phyloP scores from a whole-genome alignment of 192 early-diverging fungal species.

The Globomyces pollinis-pini region DNA sequence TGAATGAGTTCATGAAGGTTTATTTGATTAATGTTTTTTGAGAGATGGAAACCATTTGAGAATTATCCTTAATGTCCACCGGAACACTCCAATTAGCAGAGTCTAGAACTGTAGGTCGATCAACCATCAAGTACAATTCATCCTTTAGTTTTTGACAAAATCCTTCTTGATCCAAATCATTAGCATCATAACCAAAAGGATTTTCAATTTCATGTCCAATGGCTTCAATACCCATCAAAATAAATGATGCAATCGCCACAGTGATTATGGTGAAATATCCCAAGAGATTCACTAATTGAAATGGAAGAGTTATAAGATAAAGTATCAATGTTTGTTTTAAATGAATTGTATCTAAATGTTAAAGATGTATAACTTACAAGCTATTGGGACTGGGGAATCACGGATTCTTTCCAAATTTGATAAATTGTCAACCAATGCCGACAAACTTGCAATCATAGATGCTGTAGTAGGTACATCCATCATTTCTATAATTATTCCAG shows the following conservation, averaged over 20 bases:
- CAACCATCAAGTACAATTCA: not conserved
- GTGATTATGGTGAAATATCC: conserved; percentile 55
- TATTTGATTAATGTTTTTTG: no score
- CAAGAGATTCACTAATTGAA: conserved; percentile 44
- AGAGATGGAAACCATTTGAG: conserved; percentile 23
- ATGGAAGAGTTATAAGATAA: conserved; percentile 56
- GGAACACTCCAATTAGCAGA: not conserved
- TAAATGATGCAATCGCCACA: conserved; percentile 58
- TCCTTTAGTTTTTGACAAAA: not conserved
- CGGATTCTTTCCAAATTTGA: conserved; percentile 64
- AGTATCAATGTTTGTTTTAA: conserved; percentile 59
- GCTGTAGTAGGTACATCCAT: conserved; percentile 12
- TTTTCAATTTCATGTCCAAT: conserved; percentile 91
- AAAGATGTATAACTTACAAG: no score
- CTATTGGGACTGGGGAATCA: conserved; percentile 60
- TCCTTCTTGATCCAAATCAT: conserved; percentile 42
- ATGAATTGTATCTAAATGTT: conserved; percentile 62
- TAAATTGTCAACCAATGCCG: conserved; percentile 48
- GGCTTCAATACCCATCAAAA: conserved; percentile 74
- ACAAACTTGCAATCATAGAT: conserved; percentile 27
- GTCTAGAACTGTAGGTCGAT: not conserved
- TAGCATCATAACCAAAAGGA: conserved; percentile 76
- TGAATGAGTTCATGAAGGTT: no score
- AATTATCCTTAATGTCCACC: not conserved
- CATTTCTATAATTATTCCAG: conserved; percentile 17